Evolutionary conservation across 768 basidiomycete genomes (phyloP), one percentile per base, ranked within the genome.

Genomic region (Suillus weaverae): DNA sequence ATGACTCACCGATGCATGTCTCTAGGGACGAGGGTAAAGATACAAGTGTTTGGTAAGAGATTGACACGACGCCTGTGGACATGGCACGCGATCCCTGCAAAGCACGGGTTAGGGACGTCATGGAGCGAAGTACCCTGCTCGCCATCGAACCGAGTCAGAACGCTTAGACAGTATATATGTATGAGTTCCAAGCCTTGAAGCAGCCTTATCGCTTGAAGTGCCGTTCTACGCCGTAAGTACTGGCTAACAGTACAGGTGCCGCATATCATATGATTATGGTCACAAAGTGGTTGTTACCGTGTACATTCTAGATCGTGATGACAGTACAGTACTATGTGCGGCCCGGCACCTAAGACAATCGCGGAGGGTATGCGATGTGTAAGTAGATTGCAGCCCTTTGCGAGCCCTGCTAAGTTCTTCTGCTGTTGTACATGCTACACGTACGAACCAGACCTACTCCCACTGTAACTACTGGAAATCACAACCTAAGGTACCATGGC

Each of bases 41-140:
- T 35, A 85, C 69, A 60, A 94, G 80, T 7, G 83, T 81, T 13
- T 76, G 69, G 73, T 92, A 92, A 0, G 89, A 86, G 61, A 93
- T 84, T 4, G 82, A 76, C 13, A 92, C 84, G 8, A 68, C 75
- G 30, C 66, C 66, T 48, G 64, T 35, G 13, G 14, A 53, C 74
- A 66, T 67, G 35, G 61, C 9, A 59, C 14, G 46, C 60, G 70
- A 68, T 56, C 60, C 64, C 70, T 69, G 70, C 54, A 68, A 62
- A 38, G 35, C 36, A 51, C 43, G 57, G 35, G 64, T 63, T 41
- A 66, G 44, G 44, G 54, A 64, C 4, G 13, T 44, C 18, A 62
- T 13, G 8, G 61, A 41, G 48, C 50, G 41, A 66, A 54, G 5
- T 22, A 69, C 54, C 38, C 60, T 63, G 53, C 67, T 72, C 65